Conservation (phyloP, 257 asterid genomes). For the Forsythia viridissima region DNA sequence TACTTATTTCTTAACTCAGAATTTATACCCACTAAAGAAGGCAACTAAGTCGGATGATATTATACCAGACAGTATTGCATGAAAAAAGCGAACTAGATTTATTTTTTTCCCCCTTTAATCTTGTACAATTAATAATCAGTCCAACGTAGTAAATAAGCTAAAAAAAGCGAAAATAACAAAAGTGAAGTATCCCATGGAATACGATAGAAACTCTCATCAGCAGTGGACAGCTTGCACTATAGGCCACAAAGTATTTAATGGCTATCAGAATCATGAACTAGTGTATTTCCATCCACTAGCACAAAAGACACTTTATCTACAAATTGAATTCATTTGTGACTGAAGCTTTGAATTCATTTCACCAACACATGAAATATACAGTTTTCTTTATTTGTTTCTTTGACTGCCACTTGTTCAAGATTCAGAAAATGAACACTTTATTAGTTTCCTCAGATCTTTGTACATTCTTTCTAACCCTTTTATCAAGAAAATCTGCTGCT, state of each 20-base stretch:
- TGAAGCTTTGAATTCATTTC: background rate
- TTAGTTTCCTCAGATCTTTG: conserved; percentile 21
- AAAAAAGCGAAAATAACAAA: too few relatives aligned
- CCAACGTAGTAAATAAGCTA: background rate
- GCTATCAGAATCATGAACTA: background rate
- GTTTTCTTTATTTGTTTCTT: background rate
- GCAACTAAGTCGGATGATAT: background rate
- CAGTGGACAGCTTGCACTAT: background rate
- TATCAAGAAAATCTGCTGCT: conserved; percentile 31
- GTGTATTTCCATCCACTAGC: background rate
- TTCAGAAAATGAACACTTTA: background rate
- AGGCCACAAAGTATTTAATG: too few relatives aligned
- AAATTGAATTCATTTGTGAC: background rate
- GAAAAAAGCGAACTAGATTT: too few relatives aligned
- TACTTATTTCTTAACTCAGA: background rate
- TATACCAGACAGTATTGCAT: too few relatives aligned
- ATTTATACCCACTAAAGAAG: background rate
- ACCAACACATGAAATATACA: background rate
- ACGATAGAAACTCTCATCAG: background rate
- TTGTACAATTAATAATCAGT: background rate
- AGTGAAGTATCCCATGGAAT: background rate
- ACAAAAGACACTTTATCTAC: too few relatives aligned
- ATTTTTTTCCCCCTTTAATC: too few relatives aligned
- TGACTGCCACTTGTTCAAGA: background rate
- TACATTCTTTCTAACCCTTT: conserved; percentile 33